A percentile compares a stretch with the other conserved stretches of the same genome.
These are phyloP conservation scores for Diaporthe citriasiana DNA, from an alignment of 2,329 filamentous ascomycete species.

Conservation along the genomic window DNA sequence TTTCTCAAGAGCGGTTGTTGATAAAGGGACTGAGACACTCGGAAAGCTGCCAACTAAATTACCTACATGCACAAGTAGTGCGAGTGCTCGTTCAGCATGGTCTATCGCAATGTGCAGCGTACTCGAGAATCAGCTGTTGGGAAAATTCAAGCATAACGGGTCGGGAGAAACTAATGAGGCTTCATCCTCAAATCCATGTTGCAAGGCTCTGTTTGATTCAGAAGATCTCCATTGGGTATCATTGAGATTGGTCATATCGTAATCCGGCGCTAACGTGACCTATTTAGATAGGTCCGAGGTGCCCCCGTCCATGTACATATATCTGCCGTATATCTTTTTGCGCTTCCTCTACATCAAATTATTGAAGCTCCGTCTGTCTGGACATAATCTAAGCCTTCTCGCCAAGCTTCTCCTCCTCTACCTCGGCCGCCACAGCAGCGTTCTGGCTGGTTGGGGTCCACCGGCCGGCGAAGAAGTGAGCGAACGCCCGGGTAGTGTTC, in stretches of 20 bases:
- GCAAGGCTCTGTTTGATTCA: background rate
- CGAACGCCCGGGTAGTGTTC: slow-evolving; percentile 44
- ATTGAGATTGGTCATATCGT: slow-evolving; percentile 33
- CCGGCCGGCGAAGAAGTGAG: slow-evolving; percentile 41
- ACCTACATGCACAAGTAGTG: too few species aligned
- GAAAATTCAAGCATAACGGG: background rate
- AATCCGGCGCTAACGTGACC: slow-evolving; percentile 5
- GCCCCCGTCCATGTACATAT: background rate
- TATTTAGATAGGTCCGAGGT: background rate
- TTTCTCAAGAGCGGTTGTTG: background rate
- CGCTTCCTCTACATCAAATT: background rate
- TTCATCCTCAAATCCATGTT: background rate
- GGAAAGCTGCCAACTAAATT: background rate
- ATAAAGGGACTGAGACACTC: background rate
- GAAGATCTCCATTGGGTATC: slow-evolving; percentile 35
- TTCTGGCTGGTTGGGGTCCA: slow-evolving; percentile 33
- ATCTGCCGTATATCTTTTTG: background rate
- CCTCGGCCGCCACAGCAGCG: slow-evolving; percentile 17
- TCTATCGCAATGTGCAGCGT: background rate
- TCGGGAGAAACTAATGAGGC: too few species aligned
- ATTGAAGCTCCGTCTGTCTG: background rate
- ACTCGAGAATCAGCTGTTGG: background rate
- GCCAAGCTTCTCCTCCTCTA: slow-evolving; percentile 39
- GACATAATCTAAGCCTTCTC: slow-evolving; percentile 39
- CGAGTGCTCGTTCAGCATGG: background rate